phyloP scores from a whole-genome alignment of 768 basidiomycete genomes.

The Tephrocybe sp. region DNA sequence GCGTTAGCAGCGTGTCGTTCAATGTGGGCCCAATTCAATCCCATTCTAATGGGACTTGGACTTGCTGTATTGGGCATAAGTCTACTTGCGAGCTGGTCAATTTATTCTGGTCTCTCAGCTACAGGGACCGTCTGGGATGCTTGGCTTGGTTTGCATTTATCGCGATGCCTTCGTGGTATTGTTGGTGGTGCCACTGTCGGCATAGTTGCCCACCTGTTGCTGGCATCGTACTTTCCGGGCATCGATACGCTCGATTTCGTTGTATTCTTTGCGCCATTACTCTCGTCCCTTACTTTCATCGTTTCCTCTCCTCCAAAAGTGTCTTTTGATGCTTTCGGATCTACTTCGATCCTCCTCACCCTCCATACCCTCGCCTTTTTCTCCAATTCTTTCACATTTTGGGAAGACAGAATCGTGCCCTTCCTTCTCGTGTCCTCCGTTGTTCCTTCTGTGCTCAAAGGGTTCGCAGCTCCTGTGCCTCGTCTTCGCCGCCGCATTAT shows the following conservation, averaged over 20 bases:
- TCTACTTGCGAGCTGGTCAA: slow-evolving; percentile 48
- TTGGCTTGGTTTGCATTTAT: slow-evolving; percentile 34
- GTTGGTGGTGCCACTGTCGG: slow-evolving; percentile 38
- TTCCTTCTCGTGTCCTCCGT: slow-evolving; percentile 72
- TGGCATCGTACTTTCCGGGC: slow-evolving; percentile 37
- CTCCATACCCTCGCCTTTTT: slow-evolving; percentile 77
- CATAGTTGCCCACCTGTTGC: slow-evolving; percentile 25
- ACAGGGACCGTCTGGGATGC: slow-evolving; percentile 37
- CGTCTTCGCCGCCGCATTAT: slow-evolving; percentile 76
- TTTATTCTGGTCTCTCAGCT: slow-evolving; percentile 49
- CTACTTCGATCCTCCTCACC: slow-evolving; percentile 47
- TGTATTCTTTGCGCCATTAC: slow-evolving; percentile 46
- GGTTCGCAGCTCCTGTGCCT: slow-evolving; percentile 63
- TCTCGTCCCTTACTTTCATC: slow-evolving; percentile 44
- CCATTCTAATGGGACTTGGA: slow-evolving; percentile 72
- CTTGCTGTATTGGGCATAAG: slow-evolving; percentile 57
- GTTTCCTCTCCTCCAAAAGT: slow-evolving; percentile 36
- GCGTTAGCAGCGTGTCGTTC: slow-evolving; percentile 72
- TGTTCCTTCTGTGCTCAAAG: slow-evolving; percentile 54
- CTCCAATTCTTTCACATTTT: slow-evolving; percentile 96
- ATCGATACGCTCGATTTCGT: slow-evolving; percentile 48
- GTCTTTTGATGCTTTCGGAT: slow-evolving; percentile 22
- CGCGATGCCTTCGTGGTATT: slow-evolving; percentile 29
- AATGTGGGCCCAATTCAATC: slow-evolving; percentile 95
- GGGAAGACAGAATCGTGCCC: slow-evolving; percentile 85